Evolutionary conservation across 2,329 filamentous ascomycete genomes (phyloP), one percentile per base, ranked within the genome.

Genomic region (Arthrobotrys pseudoclavata): DNA sequence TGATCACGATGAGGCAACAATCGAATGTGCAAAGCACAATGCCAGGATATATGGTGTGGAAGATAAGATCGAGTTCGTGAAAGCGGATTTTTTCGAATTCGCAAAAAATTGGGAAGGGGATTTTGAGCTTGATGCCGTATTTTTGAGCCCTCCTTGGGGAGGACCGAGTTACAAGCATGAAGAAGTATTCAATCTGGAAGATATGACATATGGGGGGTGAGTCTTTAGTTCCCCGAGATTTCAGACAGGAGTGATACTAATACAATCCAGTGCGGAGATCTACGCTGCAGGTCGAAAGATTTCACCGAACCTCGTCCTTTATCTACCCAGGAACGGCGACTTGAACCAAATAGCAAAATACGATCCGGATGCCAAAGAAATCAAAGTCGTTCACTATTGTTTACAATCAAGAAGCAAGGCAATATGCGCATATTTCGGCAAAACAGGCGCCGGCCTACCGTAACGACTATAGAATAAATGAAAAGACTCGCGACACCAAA

Each of bases 11-110:
- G 86, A 90, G 2, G 88, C 90, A 9, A 93, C 92, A 0, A 87
- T 99, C 5, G 90, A 91, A 53, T 99, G 96, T 84, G 96, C 94
- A 26, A 94, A 97, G 85, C 90, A 96, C 83, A 99, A 99, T 83
- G 94, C 96, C 6, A 86, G 89, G 68, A 86, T 98, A 53, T 97
- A 97, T 83, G 94, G 91, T 2, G 92, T 97, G 0, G 85, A 86
- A 1, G 88, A 91, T 60, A 89, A 89, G 82, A 95, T 99, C 81
- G 92, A 90, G 68, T 99, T 94, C 91, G 88, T 97, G 42, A 86
- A 92, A 68, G 94, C 91, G 3, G 94, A 98, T 84, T 96, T 92
- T 83, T 96, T 99, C 82, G 87, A 92, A 40, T 89, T 90, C 57
- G 57, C 76, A 3, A 79, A 81, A 20, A 61, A 83, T 83, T 80